A percentile compares a stretch with the other conserved stretches of the same genome.
These are phyloP conservation scores for Tuber microsphaerosporum DNA, from an alignment of 495 filamentous ascomycete species.

Conservation along the genomic window DNA sequence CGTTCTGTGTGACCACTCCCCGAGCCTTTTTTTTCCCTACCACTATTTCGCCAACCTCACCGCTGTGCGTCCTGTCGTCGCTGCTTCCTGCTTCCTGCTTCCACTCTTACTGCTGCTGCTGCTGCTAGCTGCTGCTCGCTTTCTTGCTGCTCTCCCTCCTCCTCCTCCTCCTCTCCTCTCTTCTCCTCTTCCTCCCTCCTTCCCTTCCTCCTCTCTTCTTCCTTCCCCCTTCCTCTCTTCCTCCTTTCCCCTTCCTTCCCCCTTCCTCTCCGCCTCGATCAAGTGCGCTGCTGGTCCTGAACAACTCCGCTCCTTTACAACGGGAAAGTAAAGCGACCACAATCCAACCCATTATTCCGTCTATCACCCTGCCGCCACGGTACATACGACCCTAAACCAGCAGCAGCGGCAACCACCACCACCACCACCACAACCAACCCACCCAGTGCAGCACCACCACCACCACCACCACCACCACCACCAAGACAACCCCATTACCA, in stretches of 20 bases:
- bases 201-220: slow-evolving; percentile 11
- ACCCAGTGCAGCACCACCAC: neutral
- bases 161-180: slow-evolving; percentile 14
- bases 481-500: slow-evolving; percentile 11
- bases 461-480: slow-evolving; percentile 1
- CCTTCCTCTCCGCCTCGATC: slow-evolving; percentile 19
- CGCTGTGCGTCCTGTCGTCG: slow-evolving; percentile 38
- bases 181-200: slow-evolving; percentile 21
- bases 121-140: slow-evolving; percentile 11
- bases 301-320: slow-evolving; percentile 22
- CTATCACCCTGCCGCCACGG: neutral
- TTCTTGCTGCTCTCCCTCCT: slow-evolving; percentile 23
- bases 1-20: slow-evolving; percentile 39
- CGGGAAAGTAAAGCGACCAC: neutral
- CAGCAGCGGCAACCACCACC: neutral
- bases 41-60: slow-evolving; percentile 39
- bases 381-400: neutral
- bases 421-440: neutral
- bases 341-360: neutral
- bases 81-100: slow-evolving; percentile 23
- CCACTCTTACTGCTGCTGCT: slow-evolving; percentile 11
- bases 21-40: slow-evolving; percentile 37
- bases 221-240: neutral
- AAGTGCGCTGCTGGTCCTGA: slow-evolving; percentile 29
- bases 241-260: neutral